Evolutionary conservation across 78 protist genomes (phyloP).

Genomic region (Dictyostelium purpureum): DNA sequence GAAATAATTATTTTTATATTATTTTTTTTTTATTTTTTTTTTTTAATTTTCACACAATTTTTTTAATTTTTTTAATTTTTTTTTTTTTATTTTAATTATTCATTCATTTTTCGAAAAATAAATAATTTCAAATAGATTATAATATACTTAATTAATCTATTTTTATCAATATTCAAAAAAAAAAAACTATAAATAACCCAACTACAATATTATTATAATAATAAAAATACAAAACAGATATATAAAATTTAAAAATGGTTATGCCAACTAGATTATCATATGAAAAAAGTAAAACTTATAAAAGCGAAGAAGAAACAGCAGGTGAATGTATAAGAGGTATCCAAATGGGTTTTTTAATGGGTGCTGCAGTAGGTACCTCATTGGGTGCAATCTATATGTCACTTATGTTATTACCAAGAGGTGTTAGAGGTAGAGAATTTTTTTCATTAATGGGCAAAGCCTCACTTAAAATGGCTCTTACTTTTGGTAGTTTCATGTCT

Average conservation of each 20-base stretch:
- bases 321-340: neutral
- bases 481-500: slow-evolving; percentile 55
- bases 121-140: neutral
- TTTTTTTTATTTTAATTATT: neutral
- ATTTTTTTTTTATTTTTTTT: neutral
- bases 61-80: neutral
- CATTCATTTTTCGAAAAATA: neutral
- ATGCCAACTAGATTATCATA: neutral
- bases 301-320: neutral
- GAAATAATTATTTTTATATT: neutral
- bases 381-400: slow-evolving; percentile 7
- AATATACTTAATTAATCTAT: neutral
- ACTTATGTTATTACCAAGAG: too few species aligned
- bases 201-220: neutral
- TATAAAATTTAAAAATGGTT: neutral
- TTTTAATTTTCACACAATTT: neutral
- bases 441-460: neutral
- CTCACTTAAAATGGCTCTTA: neutral
- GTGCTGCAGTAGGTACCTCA: slow-evolving; percentile 37
- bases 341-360: slow-evolving; percentile 41
- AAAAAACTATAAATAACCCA: neutral
- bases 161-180: too few species aligned
- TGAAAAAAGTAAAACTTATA: neutral
- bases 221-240: neutral
- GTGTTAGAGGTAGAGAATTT: neutral